These are phyloP conservation scores for Microbotryum lychnidis-dioicae DNA, from an alignment of 1,284 basidiomycete species.

Conservation along the genomic window DNA sequence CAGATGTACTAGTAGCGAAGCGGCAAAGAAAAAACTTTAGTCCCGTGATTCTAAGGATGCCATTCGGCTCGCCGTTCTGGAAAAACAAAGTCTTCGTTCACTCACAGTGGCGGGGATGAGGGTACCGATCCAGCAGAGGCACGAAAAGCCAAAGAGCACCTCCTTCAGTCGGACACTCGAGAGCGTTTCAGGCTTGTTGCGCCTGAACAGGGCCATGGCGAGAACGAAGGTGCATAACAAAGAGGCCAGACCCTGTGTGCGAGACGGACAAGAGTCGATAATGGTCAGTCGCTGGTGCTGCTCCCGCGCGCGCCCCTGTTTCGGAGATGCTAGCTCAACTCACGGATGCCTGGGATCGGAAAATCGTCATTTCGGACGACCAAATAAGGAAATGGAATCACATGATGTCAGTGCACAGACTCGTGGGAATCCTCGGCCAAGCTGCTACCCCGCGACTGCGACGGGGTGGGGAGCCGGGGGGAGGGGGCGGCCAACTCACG, in stretches of 20 bases:
- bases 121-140: constrained; percentile 13
- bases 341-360: too few species aligned
- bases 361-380: too few species aligned
- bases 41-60: too few species aligned
- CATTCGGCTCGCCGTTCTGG: too few species aligned
- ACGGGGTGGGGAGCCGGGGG: too few species aligned
- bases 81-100: background rate
- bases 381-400: too few species aligned
- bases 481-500: background rate
- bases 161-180: constrained; percentile 26
- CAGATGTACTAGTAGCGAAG: background rate
- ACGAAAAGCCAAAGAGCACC: constrained; percentile 15
- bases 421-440: too few species aligned
- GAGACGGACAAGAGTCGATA: background rate
- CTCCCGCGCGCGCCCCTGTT: too few species aligned
- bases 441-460: too few species aligned
- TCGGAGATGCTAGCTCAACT: too few species aligned
- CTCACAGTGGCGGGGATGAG: constrained; percentile 21
- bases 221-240: constrained; percentile 12
- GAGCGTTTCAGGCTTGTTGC: constrained; percentile 16
- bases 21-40: too few species aligned
- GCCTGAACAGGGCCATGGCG: constrained; percentile 6
- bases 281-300: background rate
- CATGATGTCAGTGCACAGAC: too few species aligned
- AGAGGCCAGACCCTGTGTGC: constrained; percentile 10